Base-by-base conservation (phyloP, 768 basidiomycete species). In the Fistulinella prunicolor region DNA sequence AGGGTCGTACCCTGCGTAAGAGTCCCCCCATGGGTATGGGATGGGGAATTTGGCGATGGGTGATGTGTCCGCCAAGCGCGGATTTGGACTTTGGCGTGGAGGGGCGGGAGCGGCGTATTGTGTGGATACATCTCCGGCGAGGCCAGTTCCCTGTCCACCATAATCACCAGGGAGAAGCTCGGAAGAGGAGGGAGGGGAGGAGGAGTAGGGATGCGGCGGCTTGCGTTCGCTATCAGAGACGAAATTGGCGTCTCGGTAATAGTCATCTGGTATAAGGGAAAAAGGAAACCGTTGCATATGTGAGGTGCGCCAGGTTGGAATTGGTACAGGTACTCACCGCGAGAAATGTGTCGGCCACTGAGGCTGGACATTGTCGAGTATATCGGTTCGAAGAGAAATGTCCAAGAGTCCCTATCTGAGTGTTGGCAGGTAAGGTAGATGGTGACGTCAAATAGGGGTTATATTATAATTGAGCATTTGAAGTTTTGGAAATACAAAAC, bases 1-100 rank as follows among this genome's bases (percentile, higher is more conserved):
- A 8, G 60, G 53, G 20, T 60, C 59, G 28, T 60, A 52, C 1
- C 35, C 53, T 6, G 45, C 59, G 21, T 60, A 62, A 16, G 20
- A 2, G 23, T 60, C 59, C 6, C 7, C n/a, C 12, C 16, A n/a
- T 4, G 17, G 16, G 6, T n/a, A 17, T n/a, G 17, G 35, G 17
- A 6, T 10, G 28, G 6, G 28, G 28, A 6, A 6, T 12, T 6
- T 28, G 28, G 28, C 28, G 28, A 12, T 6, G 32, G 9, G 13
- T n/a, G 17, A 10, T 4, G 17, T 7, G 13, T 3, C 30, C 7
- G 13, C 30, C 13, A 14, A 4, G 17, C 4, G 35, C 13, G 35
- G 17, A 10, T 19, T 8, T 7, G 34, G 40, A 26, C 6, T 28
- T 21, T 36, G 23, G 17, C 3, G 4, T 26, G 24, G 19, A 21